Evolutionary conservation across 148 eudicot genomes (phyloP).

Genomic region (Rhododendron williamsianum): DNA sequence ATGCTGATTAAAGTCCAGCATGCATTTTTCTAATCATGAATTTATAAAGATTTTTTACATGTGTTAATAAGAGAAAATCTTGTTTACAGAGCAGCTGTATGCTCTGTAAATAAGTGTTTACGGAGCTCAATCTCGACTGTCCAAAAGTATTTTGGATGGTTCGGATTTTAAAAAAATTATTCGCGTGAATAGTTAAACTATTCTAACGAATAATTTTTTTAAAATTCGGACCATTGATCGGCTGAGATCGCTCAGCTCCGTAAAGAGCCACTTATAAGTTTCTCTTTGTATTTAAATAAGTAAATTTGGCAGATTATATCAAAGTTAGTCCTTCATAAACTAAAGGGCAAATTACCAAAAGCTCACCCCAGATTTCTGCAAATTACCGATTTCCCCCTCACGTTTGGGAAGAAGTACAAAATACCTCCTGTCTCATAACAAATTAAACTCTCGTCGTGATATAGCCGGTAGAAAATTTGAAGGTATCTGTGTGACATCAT

Average conservation of each 20-base stretch:
- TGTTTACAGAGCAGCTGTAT: too few relatives aligned
- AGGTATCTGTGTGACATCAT: too few relatives aligned
- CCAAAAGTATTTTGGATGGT: too few relatives aligned
- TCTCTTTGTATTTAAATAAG: too few relatives aligned
- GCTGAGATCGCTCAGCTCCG: too few relatives aligned
- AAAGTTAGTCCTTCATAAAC: not conserved
- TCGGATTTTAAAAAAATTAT: too few relatives aligned
- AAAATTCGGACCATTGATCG: too few relatives aligned
- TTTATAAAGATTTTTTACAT: not conserved
- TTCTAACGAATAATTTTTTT: too few relatives aligned
- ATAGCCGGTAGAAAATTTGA: not conserved
- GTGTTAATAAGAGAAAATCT: too few relatives aligned
- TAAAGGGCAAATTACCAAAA: not conserved
- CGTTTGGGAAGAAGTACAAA: not conserved
- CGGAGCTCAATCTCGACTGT: accelerated
- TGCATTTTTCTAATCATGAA: not conserved
- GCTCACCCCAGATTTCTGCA: not conserved
- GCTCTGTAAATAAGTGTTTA: too few relatives aligned
- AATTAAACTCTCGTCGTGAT: not conserved
- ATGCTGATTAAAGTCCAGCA: not conserved
- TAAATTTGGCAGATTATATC: not conserved
- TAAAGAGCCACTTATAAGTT: too few relatives aligned
- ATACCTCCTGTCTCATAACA: not conserved
- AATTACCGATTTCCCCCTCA: not conserved
- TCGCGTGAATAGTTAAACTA: too few relatives aligned